Evolutionary conservation across 768 basidiomycete species (phyloP), one percentile per base, ranked within the genome.

Genomic region (Trametes cinnabarina): DNA sequence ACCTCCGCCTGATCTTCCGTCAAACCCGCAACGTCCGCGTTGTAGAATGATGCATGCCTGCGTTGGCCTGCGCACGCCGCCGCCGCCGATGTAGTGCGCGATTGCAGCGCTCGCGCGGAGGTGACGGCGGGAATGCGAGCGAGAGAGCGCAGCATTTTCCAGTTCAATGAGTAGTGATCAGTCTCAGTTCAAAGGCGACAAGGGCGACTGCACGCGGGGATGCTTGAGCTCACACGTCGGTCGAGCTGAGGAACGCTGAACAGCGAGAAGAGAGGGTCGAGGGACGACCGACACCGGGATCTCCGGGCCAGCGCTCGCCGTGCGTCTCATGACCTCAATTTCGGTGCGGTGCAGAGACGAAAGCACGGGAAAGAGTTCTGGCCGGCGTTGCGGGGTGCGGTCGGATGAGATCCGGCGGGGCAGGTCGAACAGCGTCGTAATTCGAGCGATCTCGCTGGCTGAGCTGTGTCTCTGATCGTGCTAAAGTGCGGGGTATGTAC

Each of bases 1-100:
- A 91, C 92, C 77, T 94, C 92, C 35, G 78, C 77, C 68, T 94
- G 91, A 47, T 92, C 90, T 32, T 88, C 86, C 3, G 81, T 88
- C 50, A 95, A 75, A 9, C 91, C 91, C 1, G 90, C 87, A 30
- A 93, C 72, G 58, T 88, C 82, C 3, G 76, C 63, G 64, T 88
- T 91, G 66, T 93, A 94, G 49, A 82, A 85, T 0, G 86, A 87
- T 15, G 78, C 78, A 55, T 68, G 49, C 10, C 70, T 63, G 23
- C 64, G 50, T 37, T 65, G 65, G 20, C 7, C 46, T 3, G 39
- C 43, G 20, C 30, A 32, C 30, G 23, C 30, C 32, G 44, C 37
- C 23, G 22, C 20, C 2, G 15, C 37, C n/a, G 37, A 17, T 14
- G 23, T n/a, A 6, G 30, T 43, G 9, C 54, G 54, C n/a, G 54